Percentiles rank a stretch among this genome's conserved stretches.
phyloP scores from a whole-genome alignment of 2,329 filamentous ascomycete genomes.

The Nectriaceae sp. region DNA sequence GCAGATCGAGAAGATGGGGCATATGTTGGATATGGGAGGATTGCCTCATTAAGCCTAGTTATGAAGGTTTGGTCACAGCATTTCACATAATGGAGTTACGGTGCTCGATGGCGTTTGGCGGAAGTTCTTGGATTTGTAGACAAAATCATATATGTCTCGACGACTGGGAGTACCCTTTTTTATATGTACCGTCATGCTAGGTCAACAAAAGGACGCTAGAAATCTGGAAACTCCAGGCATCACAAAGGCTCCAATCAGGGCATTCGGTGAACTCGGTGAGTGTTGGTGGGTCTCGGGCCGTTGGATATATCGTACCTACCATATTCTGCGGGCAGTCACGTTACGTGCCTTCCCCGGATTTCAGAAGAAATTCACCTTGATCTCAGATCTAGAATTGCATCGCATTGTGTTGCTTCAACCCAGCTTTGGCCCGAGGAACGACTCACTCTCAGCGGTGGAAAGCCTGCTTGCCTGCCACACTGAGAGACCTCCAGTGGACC shows the following conservation, averaged over 20 bases:
- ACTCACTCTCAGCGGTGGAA: too few species aligned
- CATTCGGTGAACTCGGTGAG: not conserved
- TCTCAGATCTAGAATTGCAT: too few species aligned
- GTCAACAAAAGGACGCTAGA: not conserved
- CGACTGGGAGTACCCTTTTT: not conserved
- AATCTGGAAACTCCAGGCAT: too few species aligned
- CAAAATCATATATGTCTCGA: not conserved
- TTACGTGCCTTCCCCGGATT: constrained; percentile 1
- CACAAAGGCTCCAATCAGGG: not conserved
- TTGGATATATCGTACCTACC: too few species aligned
- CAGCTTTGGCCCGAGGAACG: too few species aligned
- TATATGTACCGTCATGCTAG: not conserved
- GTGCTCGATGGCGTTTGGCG: not conserved
- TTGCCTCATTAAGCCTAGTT: constrained; percentile 7
- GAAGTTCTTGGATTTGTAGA: not conserved
- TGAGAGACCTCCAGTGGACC: too few species aligned
- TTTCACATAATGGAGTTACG: not conserved
- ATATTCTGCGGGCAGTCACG: constrained; percentile 3
- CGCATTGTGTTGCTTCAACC: too few species aligned
- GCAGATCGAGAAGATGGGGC: constrained; percentile 86
- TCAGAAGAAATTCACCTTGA: constrained; percentile 13
- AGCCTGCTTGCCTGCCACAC: too few species aligned
- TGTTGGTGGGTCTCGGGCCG: too few species aligned
- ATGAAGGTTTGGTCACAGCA: not conserved
- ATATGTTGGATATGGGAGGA: constrained; percentile 65